phyloP scores from a whole-genome alignment of 768 basidiomycete species.

The Omphalotus guepiniiformis region DNA sequence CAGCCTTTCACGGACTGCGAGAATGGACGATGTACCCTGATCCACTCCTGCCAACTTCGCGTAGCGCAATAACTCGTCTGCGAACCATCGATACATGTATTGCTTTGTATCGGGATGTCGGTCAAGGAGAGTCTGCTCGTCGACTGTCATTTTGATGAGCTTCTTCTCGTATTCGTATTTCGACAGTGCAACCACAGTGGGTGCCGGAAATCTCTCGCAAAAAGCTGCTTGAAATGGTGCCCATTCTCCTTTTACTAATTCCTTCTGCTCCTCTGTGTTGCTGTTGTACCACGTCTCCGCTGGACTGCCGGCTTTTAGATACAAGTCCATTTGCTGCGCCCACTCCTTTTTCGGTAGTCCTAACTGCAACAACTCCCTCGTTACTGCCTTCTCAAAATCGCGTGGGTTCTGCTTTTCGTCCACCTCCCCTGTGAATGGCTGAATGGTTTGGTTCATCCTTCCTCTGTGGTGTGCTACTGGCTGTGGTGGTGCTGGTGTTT shows the following conservation, averaged over 20 bases:
- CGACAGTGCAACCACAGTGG: background rate
- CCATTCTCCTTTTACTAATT: background rate
- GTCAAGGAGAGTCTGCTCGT: background rate
- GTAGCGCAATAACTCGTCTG: background rate
- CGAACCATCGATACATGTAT: background rate
- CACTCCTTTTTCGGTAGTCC: background rate
- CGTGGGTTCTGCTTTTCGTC: too few species aligned
- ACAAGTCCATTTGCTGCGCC: background rate
- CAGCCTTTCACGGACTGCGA: background rate
- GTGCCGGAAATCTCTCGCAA: background rate
- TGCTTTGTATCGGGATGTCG: background rate
- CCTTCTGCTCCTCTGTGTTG: too few species aligned
- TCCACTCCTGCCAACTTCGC: background rate
- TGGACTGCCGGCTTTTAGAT: background rate
- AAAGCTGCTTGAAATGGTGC: background rate
- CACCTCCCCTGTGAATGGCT: too few species aligned
- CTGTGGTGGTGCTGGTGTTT: too few species aligned
- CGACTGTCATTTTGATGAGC: background rate
- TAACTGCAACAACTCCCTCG: too few species aligned
- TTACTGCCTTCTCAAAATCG: too few species aligned
- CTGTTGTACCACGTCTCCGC: background rate
- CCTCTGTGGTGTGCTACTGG: too few species aligned
- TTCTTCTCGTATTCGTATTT: background rate
- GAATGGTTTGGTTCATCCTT: too few species aligned
- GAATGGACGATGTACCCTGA: background rate